Percentiles rank a stretch among this genome's conserved stretches.
Conservation (phyloP, 2,329 filamentous ascomycete species). For the Rhinocladiella mackenziei region DNA sequence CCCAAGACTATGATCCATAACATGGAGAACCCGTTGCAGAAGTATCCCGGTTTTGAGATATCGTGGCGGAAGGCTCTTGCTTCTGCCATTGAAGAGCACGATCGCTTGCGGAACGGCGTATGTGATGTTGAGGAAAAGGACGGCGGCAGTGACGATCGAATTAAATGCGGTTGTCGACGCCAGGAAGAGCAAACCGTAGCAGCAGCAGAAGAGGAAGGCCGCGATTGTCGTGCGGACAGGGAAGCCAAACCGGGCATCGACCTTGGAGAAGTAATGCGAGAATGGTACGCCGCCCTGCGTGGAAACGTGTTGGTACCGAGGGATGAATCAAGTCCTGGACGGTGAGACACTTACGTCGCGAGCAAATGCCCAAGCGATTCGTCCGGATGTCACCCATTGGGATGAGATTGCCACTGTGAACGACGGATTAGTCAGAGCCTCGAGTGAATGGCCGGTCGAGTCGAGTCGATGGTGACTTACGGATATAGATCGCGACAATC, state of each 20-base stretch:
- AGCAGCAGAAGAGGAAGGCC: slow-evolving; percentile 32
- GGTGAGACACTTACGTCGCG: slow-evolving; percentile 41
- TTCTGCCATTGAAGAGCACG: slow-evolving; percentile 38
- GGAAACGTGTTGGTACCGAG: too few relatives aligned
- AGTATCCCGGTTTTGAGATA: slow-evolving; percentile 4
- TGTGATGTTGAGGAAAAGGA: slow-evolving; percentile 8
- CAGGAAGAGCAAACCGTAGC: slow-evolving; percentile 40
- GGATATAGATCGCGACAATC: slow-evolving; percentile 45
- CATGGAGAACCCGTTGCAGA: slow-evolving; percentile 6
- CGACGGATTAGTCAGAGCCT: too few relatives aligned
- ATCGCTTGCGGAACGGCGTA: slow-evolving; percentile 36
- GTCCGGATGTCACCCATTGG: slow-evolving; percentile 49
- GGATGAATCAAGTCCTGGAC: too few relatives aligned
- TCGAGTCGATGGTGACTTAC: slow-evolving; percentile 39
- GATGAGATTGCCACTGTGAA: slow-evolving; percentile 32
- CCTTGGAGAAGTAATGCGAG: background rate
- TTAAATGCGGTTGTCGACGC: slow-evolving; percentile 38
- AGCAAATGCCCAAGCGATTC: slow-evolving; percentile 52
- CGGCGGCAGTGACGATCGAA: slow-evolving; percentile 34
- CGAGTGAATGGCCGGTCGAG: too few relatives aligned
- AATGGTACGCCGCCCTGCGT: slow-evolving; percentile 22
- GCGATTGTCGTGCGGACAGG: slow-evolving; percentile 30
- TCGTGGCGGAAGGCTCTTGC: slow-evolving; percentile 7
- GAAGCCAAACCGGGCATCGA: background rate
- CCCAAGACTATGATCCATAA: slow-evolving; percentile 3